A percentile compares a stretch with the other conserved stretches of the same genome.
These are phyloP conservation scores for Hypoxylon fragiforme DNA, from an alignment of 495 filamentous ascomycete species.

Conservation along the genomic window DNA sequence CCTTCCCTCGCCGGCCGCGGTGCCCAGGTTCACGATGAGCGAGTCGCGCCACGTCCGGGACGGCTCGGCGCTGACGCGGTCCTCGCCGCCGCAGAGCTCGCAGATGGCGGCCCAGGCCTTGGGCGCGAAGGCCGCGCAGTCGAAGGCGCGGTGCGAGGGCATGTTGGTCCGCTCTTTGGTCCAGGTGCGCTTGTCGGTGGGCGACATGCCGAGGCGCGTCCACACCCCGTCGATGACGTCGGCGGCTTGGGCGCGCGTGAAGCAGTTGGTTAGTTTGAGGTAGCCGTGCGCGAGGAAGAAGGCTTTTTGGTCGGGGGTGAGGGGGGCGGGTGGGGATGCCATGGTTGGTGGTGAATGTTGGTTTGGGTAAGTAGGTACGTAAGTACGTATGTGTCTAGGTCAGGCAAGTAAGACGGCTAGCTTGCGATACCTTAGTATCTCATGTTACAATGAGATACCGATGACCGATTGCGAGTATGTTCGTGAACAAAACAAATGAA, in stretches of 20 bases:
- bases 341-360: slow-evolving; percentile 7
- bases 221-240: slow-evolving; percentile 62
- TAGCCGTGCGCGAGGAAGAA: slow-evolving; percentile 70
- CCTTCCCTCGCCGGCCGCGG: slow-evolving; percentile 55
- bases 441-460: too few species aligned
- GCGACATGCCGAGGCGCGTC: slow-evolving; percentile 68
- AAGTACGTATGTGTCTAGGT: too few species aligned
- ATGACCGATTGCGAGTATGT: too few species aligned
- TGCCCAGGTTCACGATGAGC: slow-evolving; percentile 75
- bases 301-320: slow-evolving; percentile 63
- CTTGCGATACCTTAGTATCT: too few species aligned
- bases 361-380: background rate
- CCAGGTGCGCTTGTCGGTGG: slow-evolving; percentile 71
- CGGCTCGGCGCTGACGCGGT: slow-evolving; percentile 54
- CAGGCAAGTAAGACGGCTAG: too few species aligned
- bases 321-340: slow-evolving; percentile 41
- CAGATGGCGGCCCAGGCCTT: slow-evolving; percentile 71
- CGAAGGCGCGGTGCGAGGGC: slow-evolving; percentile 59
- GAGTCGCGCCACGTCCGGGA: slow-evolving; percentile 65
- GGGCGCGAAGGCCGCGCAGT: slow-evolving; percentile 62
- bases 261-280: slow-evolving; percentile 62
- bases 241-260: slow-evolving; percentile 63
- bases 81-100: slow-evolving; percentile 69
- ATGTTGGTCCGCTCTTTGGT: slow-evolving; percentile 64
- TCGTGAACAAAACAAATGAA: too few species aligned